A percentile compares a stretch with the other conserved stretches of the same genome.
Evolutionary conservation across 2,329 filamentous ascomycete species (phyloP).

Genomic region (Corinectria fuckeliana): DNA sequence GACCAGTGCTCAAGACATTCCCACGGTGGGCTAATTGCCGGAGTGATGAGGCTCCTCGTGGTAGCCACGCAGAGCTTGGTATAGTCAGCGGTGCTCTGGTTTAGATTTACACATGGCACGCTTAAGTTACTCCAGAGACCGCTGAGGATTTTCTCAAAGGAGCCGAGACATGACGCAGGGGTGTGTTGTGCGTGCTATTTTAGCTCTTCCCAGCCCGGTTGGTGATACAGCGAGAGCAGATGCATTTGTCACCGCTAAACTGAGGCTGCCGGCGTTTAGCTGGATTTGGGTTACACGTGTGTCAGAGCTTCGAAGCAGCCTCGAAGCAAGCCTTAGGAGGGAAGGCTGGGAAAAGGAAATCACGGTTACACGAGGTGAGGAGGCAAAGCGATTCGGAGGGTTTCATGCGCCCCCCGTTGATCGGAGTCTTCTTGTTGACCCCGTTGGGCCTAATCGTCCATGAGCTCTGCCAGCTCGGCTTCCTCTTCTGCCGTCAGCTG

Average conservation of each 20-base stretch:
- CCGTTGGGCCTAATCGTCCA: slow-evolving; percentile 66
- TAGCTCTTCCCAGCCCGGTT: not conserved
- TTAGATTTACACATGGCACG: too few species aligned
- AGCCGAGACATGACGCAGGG: slow-evolving; percentile 20
- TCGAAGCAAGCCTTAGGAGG: slow-evolving; percentile 6
- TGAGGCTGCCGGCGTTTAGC: slow-evolving; percentile 19
- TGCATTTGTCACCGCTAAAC: slow-evolving; percentile 1
- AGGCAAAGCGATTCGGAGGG: not conserved
- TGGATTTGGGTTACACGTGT: slow-evolving; percentile 25
- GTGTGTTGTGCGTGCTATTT: slow-evolving; percentile 17
- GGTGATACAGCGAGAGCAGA: slow-evolving; percentile 12
- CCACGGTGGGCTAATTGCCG: not conserved
- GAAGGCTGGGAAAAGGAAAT: not conserved
- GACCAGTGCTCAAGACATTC: slow-evolving; percentile 3
- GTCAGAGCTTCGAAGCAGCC: not conserved
- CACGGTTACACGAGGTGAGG: not conserved
- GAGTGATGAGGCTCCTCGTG: slow-evolving; percentile 3
- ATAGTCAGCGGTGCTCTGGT: slow-evolving; percentile 6
- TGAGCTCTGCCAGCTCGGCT: slow-evolving; percentile 86
- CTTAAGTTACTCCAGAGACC: slow-evolving; percentile 5
- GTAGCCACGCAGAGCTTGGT: slow-evolving; percentile 12
- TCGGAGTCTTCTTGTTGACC: not conserved
- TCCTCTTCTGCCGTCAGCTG: slow-evolving; percentile 89
- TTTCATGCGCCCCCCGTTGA: not conserved
- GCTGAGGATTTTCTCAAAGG: not conserved